These are phyloP conservation scores for Aspergillus ustus DNA, from an alignment of 2,329 filamentous ascomycete species.

Conservation along the genomic window DNA sequence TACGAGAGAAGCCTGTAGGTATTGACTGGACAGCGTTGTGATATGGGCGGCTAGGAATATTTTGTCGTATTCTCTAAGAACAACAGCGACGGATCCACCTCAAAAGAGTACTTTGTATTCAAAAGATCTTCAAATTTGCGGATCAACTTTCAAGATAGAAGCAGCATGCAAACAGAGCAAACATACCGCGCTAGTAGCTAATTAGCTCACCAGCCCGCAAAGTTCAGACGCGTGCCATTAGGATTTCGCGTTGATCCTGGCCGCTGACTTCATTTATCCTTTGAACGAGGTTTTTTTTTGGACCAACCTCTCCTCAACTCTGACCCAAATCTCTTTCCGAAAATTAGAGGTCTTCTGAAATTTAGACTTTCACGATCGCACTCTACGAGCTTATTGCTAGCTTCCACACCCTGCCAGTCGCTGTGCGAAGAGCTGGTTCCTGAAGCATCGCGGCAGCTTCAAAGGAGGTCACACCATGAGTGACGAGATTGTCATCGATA, in stretches of 20 bases:
- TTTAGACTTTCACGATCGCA: neutral
- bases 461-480: constrained; percentile 54
- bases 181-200: neutral
- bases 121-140: neutral
- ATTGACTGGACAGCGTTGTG: neutral
- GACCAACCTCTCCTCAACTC: neutral
- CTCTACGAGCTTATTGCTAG: neutral
- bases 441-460: constrained; percentile 15
- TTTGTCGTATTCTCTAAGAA: too few species aligned
- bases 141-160: neutral
- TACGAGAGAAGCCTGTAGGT: neutral
- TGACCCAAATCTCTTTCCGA: neutral
- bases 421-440: constrained; percentile 5
- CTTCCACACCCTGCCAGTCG: neutral
- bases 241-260: neutral
- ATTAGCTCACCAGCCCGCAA: neutral
- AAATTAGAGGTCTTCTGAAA: neutral
- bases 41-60: too few species aligned
- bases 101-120: too few species aligned
- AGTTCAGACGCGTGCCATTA: neutral
- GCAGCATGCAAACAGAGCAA: neutral
- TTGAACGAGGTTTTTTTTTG: neutral
- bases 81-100: too few species aligned
- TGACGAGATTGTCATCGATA: constrained; percentile 93
- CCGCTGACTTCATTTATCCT: neutral